Evolutionary conservation across 2,329 filamentous ascomycete genomes (phyloP).

Genomic region (Exophiala xenobiotica): DNA sequence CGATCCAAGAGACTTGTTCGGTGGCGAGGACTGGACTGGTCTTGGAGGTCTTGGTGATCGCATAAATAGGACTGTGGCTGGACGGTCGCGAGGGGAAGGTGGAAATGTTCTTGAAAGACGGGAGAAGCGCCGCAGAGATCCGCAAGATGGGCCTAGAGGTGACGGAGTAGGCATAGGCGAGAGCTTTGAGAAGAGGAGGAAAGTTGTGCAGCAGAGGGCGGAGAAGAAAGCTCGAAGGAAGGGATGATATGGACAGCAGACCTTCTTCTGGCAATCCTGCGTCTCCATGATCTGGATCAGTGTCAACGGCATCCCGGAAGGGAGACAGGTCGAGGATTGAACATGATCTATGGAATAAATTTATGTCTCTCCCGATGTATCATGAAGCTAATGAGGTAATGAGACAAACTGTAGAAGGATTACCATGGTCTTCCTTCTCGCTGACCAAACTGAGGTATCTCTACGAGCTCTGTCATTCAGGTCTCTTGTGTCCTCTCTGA

Average conservation of each 20-base stretch:
- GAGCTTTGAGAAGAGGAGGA: slow-evolving; percentile 66
- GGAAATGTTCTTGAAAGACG: slow-evolving; percentile 71
- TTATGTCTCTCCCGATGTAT: too few relatives aligned
- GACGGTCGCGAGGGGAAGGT: slow-evolving; percentile 55
- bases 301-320: too few relatives aligned
- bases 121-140: slow-evolving; percentile 67
- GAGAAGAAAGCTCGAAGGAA: slow-evolving; percentile 30
- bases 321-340: too few relatives aligned
- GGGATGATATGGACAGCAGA: slow-evolving; percentile 14
- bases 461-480: too few relatives aligned
- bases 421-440: too few relatives aligned
- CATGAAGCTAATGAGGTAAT: too few relatives aligned
- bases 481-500: too few relatives aligned
- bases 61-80: slow-evolving; percentile 75
- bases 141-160: slow-evolving; percentile 69
- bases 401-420: too few relatives aligned
- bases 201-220: slow-evolving; percentile 44
- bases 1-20: slow-evolving; percentile 61
- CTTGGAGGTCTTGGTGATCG: slow-evolving; percentile 82
- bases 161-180: slow-evolving; percentile 69
- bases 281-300: too few relatives aligned
- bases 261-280: not conserved
- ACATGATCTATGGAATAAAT: too few relatives aligned
- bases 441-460: too few relatives aligned
- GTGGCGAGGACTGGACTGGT: slow-evolving; percentile 89